These are phyloP conservation scores for Trichophyton equinum DNA, from an alignment of 2,329 filamentous ascomycete species.

Conservation along the genomic window DNA sequence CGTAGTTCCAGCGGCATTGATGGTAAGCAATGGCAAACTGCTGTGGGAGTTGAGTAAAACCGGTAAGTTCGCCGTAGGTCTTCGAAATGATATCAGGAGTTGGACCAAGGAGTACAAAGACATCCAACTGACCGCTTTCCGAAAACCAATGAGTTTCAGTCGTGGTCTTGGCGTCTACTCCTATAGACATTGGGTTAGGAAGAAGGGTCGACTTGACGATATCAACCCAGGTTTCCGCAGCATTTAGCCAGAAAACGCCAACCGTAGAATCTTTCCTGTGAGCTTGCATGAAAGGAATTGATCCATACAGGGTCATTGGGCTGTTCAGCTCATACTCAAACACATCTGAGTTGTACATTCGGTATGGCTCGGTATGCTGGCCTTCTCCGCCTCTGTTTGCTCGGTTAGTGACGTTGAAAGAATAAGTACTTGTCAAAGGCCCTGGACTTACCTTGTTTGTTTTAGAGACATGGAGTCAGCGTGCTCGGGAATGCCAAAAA, in stretches of 20 bases:
- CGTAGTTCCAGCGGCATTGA: constrained; percentile 98
- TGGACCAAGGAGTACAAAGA: constrained; percentile 89
- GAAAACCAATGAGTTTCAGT: constrained; percentile 97
- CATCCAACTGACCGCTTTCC: constrained; percentile 74
- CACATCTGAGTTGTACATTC: constrained; percentile 90
- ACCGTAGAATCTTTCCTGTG: constrained; percentile 89
- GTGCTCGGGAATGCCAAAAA: constrained; percentile 91
- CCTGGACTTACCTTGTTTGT: constrained; percentile 54
- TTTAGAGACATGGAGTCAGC: constrained; percentile 76
- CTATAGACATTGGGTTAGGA: constrained; percentile 65
- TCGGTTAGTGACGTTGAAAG: constrained; percentile 15
- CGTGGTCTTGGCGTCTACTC: constrained; percentile 53
- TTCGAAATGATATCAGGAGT: constrained; percentile 70
- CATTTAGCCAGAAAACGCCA: constrained; percentile 94
- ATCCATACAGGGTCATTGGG: constrained; percentile 96
- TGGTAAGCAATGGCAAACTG: constrained; percentile 90
- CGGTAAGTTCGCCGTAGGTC: constrained; percentile 79
- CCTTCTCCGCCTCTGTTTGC: constrained; percentile 56
- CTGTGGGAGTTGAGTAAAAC: constrained; percentile 80
- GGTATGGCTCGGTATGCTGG: constrained; percentile 78
- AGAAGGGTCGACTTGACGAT: constrained; percentile 66
- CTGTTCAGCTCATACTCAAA: constrained; percentile 97
- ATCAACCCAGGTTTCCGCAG: constrained; percentile 94
- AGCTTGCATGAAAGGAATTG: constrained; percentile 96
- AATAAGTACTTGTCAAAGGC: neutral